A percentile compares a stretch with the other conserved stretches of the same genome.
phyloP scores from a whole-genome alignment of 108 stramenopile species.

The Cylindrotheca closterium region DNA sequence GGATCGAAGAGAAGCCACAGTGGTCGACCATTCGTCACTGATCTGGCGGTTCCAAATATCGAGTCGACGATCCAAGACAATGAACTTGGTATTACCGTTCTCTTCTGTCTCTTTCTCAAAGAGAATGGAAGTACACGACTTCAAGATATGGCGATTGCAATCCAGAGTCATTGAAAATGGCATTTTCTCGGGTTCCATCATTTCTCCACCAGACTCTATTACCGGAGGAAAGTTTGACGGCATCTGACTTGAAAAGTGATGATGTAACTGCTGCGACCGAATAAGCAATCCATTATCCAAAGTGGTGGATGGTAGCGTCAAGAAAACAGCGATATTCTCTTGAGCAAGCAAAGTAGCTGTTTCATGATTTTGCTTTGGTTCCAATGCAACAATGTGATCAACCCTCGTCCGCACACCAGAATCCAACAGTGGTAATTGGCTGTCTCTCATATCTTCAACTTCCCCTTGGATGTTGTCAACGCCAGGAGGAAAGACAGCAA shows the following conservation, averaged over 20 bases:
- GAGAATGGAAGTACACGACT: slow-evolving; percentile 22
- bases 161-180: neutral
- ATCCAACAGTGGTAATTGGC: slow-evolving; percentile 5
- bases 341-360: neutral
- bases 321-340: neutral
- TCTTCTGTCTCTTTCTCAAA: neutral
- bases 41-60: slow-evolving; percentile 3
- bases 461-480: neutral
- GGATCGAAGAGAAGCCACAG: slow-evolving; percentile 9
- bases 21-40: slow-evolving; percentile 17
- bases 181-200: neutral
- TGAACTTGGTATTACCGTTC: neutral
- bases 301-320: neutral
- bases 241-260: slow-evolving; percentile 1
- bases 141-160: neutral
- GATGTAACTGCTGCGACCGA: slow-evolving; percentile 10
- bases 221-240: slow-evolving; percentile 6
- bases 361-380: neutral
- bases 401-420: slow-evolving; percentile 1
- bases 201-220: neutral
- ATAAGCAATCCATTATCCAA: slow-evolving; percentile 27
- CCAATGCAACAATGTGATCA: slow-evolving; percentile 13
- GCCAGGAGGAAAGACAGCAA: slow-evolving; percentile 18
- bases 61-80: slow-evolving; percentile 11
- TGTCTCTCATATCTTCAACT: slow-evolving; percentile 1